Base-by-base conservation (phyloP, 2,329 filamentous ascomycete genomes). In the Periconia macrospinosa region DNA sequence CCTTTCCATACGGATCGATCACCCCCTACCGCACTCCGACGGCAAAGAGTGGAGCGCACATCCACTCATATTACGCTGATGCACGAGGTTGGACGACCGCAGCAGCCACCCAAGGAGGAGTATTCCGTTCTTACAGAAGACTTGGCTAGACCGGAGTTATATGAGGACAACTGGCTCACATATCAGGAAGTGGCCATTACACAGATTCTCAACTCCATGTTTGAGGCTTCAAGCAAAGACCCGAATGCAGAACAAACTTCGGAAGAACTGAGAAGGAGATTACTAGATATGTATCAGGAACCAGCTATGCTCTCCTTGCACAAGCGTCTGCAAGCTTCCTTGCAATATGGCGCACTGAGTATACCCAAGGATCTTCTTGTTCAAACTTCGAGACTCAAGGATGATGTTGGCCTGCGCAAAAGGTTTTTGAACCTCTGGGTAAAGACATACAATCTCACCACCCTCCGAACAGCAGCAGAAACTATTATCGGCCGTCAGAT, bases 101-200 rank as follows among this genome's bases (percentile, higher is more conserved):
- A 61, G 45, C 55, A 56, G 23, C 50, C 51, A 13, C 53, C 61
- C 15, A 62, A 60, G 19, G 70, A 72, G 10, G 72, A 76, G 46
- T 85, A 83, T 62, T 81, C 82, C 1, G 68, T 85, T 3, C 70
- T 86, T 3, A 61, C 69, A 0, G 82, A 86, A 54, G 78, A 85
- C 58, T 74, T 87, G 23, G 71, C 75, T 2, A 79, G 80, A 45
- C 78, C 83, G n/a, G 77, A 81, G 49, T 75, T 87, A 58, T 86
- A 86, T 65, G 84, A 87, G 61, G 83, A 86, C 44, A 77, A 81
- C 52, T 87, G 85, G 84, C 79, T 87, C 37, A 77, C 75, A 13
- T 81, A 86, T 55, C 84, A 87, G 62, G 85, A 87, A 63, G 73
- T 82, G 19, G 80, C 83, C 37, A 79, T 87, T 43, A 83, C 83